These are phyloP conservation scores for Phaeomoniella chlamydospora DNA, from an alignment of 2,329 filamentous ascomycete species.

Conservation along the genomic window DNA sequence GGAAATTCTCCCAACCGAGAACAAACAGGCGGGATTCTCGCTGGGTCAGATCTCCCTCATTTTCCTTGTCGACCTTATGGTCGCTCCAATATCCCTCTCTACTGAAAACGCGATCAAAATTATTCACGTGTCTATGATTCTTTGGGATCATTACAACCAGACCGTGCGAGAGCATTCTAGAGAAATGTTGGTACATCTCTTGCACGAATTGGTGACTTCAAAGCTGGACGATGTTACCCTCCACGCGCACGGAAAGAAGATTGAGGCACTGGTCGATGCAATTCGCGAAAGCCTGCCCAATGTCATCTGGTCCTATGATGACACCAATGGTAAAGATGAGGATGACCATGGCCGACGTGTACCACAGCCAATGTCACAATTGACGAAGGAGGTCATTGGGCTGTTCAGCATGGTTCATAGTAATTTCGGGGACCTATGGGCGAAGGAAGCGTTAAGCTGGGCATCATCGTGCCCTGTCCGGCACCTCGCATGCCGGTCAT, in stretches of 20 bases:
- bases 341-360: constrained; percentile 66
- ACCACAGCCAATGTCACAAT: constrained; percentile 70
- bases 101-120: constrained; percentile 72
- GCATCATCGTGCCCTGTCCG: constrained; percentile 92
- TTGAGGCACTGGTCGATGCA: constrained; percentile 77
- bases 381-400: constrained; percentile 67
- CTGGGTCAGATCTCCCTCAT: constrained; percentile 88
- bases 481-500: constrained; percentile 89
- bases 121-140: constrained; percentile 77
- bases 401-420: constrained; percentile 78
- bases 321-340: constrained; percentile 65
- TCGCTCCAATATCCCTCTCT: constrained; percentile 70
- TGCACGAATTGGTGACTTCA: constrained; percentile 84
- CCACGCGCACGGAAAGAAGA: constrained; percentile 53
- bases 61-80: constrained; percentile 87
- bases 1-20: constrained; percentile 67
- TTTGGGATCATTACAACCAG: constrained; percentile 95
- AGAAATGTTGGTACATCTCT: constrained; percentile 94
- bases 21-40: constrained; percentile 76
- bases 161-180: constrained; percentile 92
- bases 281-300: constrained; percentile 72
- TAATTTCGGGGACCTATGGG: constrained; percentile 81
- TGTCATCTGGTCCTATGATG: constrained; percentile 89
- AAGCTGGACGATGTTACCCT: constrained; percentile 57
- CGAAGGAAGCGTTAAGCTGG: constrained; percentile 79